Evolutionary conservation across 208 protist species (phyloP), one percentile per base, ranked within the genome.

Genomic region (Strigomonas oncopelti): DNA sequence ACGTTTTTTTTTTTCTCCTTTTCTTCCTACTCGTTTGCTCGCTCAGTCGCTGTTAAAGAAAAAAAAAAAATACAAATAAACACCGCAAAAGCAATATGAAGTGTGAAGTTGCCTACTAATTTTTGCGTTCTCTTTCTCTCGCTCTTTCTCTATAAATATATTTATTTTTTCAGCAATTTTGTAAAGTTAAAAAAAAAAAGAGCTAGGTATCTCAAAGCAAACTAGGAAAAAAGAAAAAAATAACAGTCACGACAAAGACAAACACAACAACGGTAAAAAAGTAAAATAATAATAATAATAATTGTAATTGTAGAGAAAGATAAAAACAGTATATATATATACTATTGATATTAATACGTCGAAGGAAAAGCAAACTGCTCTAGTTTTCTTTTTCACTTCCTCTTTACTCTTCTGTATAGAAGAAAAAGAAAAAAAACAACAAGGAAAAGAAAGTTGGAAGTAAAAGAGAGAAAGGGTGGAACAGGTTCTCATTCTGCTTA

Each of bases 391-490:
- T 32, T 46, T 38, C 53, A 59, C 25, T 46, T 57, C 24, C 34
- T 69, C 38, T 52, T 46, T 42, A 36, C 53, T 27, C 16, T 46
- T 48, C 11, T n/a, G 24, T 42, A 13, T 42, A 34, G 24, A 58
- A 59, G 5, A 56, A 42, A 53, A 54, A 29, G 1, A 51, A 28
- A 51, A 61, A 52, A 31, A 60, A 36, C 7, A 51, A 34, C 11
- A 25, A 62, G 18, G 45, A 67, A 38, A 65, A 31, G 56, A 53
- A 58, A 31, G 53, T 24, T 62, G 65, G 4, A 14, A 62, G 56
- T 48, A 25, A 71, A 13, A 57, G 24, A 58, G 68, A 64, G 51
- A 71, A 48, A 60, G 55, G 53, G 24, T n/a, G n/a, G 20, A 38
- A 48, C 13, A 48, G 16, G 16, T 20, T n/a, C 16, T 20, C 42